These are phyloP conservation scores for Lepidium campestre DNA, from an alignment of 441 rosid species.

Conservation along the genomic window DNA sequence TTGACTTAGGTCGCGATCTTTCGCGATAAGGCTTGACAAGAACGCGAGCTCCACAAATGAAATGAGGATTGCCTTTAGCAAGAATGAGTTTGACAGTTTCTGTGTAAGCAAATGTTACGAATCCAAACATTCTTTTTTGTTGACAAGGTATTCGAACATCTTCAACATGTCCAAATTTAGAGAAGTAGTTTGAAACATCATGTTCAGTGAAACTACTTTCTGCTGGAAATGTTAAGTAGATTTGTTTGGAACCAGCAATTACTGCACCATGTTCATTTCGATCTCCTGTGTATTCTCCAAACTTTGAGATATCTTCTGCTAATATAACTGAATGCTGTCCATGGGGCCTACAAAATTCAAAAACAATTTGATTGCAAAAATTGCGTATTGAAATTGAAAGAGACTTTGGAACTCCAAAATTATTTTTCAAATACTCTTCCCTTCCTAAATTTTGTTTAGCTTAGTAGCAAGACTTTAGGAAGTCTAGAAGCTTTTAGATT, in stretches of 20 bases:
- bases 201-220: constrained; percentile 83
- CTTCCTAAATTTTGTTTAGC: too few relatives aligned
- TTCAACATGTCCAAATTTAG: constrained; percentile 79
- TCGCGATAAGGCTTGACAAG: constrained; percentile 94
- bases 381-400: not conserved
- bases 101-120: constrained; percentile 68
- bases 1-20: constrained; percentile 59
- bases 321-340: constrained; percentile 89
- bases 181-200: constrained; percentile 83
- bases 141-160: constrained; percentile 96
- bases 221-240: constrained; percentile 89
- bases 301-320: constrained; percentile 72
- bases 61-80: constrained; percentile 86
- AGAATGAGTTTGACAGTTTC: constrained; percentile 70
- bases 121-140: constrained; percentile 89
- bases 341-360: constrained; percentile 59
- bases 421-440: too few relatives aligned
- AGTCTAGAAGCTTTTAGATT: too few relatives aligned
- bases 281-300: constrained; percentile 45
- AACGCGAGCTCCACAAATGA: constrained; percentile 82
- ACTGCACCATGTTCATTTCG: constrained; percentile 56
- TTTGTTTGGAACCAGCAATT: constrained; percentile 70
- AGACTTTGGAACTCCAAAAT: too few relatives aligned
- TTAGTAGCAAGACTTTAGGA: too few relatives aligned
- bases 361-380: not conserved